Evolutionary conservation across 257 asterid genomes (phyloP).

Genomic region (Ilex asprella): DNA sequence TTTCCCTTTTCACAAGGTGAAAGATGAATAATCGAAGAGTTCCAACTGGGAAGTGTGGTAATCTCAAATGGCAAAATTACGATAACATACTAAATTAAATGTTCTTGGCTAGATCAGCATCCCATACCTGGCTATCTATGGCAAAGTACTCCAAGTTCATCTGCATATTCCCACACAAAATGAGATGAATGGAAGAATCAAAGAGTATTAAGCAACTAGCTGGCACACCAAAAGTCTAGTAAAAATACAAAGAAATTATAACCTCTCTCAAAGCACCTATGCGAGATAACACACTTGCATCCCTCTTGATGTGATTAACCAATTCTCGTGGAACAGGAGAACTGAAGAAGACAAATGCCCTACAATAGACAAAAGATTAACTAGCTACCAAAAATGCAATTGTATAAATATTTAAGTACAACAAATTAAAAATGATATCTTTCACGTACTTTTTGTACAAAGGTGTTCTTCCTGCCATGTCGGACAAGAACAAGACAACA

Average conservation of each 20-base stretch:
- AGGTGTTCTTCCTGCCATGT: conserved; percentile 91
- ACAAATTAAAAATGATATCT: conserved; percentile 10
- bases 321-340: conserved; percentile 79
- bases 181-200: conserved; percentile 26
- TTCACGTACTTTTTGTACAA: conserved; percentile 82
- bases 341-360: conserved; percentile 98
- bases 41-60: too few relatives aligned
- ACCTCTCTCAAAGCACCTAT: conserved; percentile 99
- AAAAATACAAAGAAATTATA: conserved; percentile 6
- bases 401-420: conserved; percentile 1
- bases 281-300: conserved; percentile 81
- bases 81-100: too few relatives aligned
- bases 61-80: too few relatives aligned
- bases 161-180: conserved; percentile 46
- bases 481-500: conserved; percentile 77
- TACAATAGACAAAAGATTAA: conserved; percentile 19
- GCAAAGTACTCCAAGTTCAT: conserved; percentile 98
- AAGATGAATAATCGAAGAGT: too few relatives aligned
- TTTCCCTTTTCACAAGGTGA: too few relatives aligned
- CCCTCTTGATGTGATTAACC: conserved; percentile 78
- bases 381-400: neutral
- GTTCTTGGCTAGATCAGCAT: conserved; percentile 6
- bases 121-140: conserved; percentile 84
- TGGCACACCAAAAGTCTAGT: too few relatives aligned
- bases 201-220: conserved; percentile 16